Percentiles rank a stretch among this genome's conserved stretches.
Evolutionary conservation across 73 alveolate species (phyloP).

Genomic region (Paramecium primaurelia): DNA sequence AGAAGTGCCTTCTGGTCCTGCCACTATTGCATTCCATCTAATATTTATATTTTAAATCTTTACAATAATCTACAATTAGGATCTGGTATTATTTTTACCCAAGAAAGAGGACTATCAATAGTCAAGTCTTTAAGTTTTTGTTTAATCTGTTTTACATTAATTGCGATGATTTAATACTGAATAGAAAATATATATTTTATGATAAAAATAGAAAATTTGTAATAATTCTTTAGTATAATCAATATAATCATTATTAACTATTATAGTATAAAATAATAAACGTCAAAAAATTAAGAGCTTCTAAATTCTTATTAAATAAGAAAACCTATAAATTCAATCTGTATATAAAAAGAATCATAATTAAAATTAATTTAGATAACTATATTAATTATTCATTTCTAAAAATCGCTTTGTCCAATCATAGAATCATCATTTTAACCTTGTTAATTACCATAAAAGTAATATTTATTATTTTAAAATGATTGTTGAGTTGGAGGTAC

Average conservation of each 20-base stretch:
- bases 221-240: background rate
- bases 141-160: conserved; percentile 38
- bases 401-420: background rate
- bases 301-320: background rate
- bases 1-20: conserved; percentile 61
- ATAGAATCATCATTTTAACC: background rate
- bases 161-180: background rate
- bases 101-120: background rate
- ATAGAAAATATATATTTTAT: background rate
- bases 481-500: background rate
- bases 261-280: too few species aligned
- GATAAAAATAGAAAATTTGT: too few species aligned
- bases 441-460: background rate
- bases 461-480: background rate
- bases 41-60: background rate
- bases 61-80: background rate
- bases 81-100: background rate
- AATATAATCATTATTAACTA: too few species aligned
- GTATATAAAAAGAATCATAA: background rate
- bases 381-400: background rate
- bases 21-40: conserved; percentile 53
- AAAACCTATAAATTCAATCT: background rate
- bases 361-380: background rate
- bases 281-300: background rate
- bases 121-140: conserved; percentile 7